phyloP scores from a whole-genome alignment of 192 early-diverging fungal species.

The Funneliformis mosseae region DNA sequence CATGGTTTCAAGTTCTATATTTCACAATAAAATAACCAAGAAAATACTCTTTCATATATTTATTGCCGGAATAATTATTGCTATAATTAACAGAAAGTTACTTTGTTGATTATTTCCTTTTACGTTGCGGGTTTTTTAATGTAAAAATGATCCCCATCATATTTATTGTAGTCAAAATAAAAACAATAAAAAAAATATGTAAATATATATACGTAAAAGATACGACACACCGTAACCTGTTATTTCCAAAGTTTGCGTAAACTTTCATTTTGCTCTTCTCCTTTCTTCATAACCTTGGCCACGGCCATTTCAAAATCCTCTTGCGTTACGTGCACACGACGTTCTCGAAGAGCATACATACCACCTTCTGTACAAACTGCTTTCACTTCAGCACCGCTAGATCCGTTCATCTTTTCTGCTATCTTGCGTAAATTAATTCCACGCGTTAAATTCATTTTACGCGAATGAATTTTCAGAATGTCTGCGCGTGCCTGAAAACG shows the following conservation, averaged over 20 bases:
- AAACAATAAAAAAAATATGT: neutral
- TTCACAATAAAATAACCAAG: too few species aligned
- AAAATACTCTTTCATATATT: too few species aligned
- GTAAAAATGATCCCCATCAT: neutral
- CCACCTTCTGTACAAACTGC: conserved; percentile 88
- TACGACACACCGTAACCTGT: neutral
- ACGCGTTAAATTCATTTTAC: conserved; percentile 89
- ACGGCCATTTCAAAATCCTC: conserved; percentile 99
- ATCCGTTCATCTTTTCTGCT: conserved; percentile 83
- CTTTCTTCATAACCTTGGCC: conserved; percentile 99
- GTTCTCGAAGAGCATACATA: conserved; percentile 91
- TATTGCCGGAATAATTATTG: too few species aligned
- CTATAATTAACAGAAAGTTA: neutral
- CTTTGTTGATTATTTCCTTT: neutral
- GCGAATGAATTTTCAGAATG: conserved; percentile 89
- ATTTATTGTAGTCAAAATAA: neutral
- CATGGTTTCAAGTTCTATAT: neutral
- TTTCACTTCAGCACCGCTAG: conserved; percentile 88
- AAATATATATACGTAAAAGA: neutral
- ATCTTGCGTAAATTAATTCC: conserved; percentile 90
- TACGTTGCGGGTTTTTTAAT: neutral
- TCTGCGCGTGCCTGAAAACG: conserved; percentile 69
- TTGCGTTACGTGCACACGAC: conserved; percentile 98
- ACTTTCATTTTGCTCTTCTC: conserved; percentile 94
- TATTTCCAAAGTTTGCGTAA: conserved; percentile 99